Conservation (phyloP, 768 basidiomycete genomes). For the Lentinula detonsa region DNA sequence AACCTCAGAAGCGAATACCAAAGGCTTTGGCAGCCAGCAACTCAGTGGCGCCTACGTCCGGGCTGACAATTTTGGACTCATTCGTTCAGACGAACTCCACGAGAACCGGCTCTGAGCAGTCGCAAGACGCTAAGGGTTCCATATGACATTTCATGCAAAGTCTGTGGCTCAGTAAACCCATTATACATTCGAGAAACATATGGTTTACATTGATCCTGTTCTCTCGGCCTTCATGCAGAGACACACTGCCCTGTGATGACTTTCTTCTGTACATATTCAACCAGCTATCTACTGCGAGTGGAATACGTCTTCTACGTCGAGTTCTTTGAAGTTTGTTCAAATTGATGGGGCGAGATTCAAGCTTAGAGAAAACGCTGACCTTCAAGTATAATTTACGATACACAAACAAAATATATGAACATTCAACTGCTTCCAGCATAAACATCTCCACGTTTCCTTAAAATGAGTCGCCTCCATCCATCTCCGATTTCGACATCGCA, state of each 20-base stretch:
- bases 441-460: too few relatives aligned
- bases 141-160: not conserved
- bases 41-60: not conserved
- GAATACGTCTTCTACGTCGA: too few relatives aligned
- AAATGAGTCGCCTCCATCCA: not conserved
- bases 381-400: not conserved
- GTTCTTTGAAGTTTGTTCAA: too few relatives aligned
- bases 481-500: not conserved
- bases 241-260: too few relatives aligned
- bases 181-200: not conserved
- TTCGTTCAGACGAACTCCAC: not conserved
- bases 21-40: not conserved
- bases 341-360: not conserved
- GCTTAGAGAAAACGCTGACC: not conserved
- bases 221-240: too few relatives aligned
- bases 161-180: not conserved
- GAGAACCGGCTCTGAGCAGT: not conserved
- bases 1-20: constrained; percentile 2
- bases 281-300: too few relatives aligned
- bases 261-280: too few relatives aligned
- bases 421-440: not conserved
- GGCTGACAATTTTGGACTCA: not conserved
- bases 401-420: not conserved
- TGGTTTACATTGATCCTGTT: too few relatives aligned
- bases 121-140: not conserved